Base-by-base conservation (phyloP, 2,329 filamentous ascomycete species). In the Diaporthe sp. region DNA sequence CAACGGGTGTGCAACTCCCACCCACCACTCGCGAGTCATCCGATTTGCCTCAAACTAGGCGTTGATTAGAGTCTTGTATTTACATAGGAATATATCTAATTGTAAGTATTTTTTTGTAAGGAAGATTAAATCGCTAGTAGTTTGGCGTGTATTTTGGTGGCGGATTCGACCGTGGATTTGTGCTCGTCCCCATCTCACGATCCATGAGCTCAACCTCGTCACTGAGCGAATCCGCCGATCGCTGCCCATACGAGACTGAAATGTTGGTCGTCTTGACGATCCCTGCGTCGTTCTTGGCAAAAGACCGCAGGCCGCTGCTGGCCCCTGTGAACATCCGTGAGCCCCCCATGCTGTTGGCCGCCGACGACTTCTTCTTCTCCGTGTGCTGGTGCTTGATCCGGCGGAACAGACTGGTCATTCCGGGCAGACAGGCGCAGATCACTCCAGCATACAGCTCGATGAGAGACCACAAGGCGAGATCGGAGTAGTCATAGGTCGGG, bases 401-500 rank as follows among this genome's bases (percentile, higher is more conserved):
- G 44, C 67, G 75, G 68, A 81, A 75, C 42, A 85, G 77, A 8
- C 82, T 79, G 65, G 85, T 82, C 15, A 86, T 83, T 1, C 83
- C 83, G 2, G 86, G 86, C 6, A 87, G 80, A 49, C 84, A 86
- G 42, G 83, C 83, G 31, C 86, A 83, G 47, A 87, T 82, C 57
- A 87, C 82, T n/a, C 86, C 83, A 0, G 84, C 81, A 1, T 85
- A 82, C 6, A 86, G 80, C 78, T 87, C 86, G 37, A 87, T 78
- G 2, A 85, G 85, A 3, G 84, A 85, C 86, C 86, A 87, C 63
- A 87, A 80, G n/a, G 86, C 76, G 8, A 81, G 80, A 75, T 85
- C 82, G 12, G 83, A 83, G 57, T 86, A 85, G 77, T 86, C 83
- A 85, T 84, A 86, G 0, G 84, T 84, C 13, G 85, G 84, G 61